Evolutionary conservation across 1,139 yeast species (phyloP).

Genomic region (Sugiyamaella xylanicola): DNA sequence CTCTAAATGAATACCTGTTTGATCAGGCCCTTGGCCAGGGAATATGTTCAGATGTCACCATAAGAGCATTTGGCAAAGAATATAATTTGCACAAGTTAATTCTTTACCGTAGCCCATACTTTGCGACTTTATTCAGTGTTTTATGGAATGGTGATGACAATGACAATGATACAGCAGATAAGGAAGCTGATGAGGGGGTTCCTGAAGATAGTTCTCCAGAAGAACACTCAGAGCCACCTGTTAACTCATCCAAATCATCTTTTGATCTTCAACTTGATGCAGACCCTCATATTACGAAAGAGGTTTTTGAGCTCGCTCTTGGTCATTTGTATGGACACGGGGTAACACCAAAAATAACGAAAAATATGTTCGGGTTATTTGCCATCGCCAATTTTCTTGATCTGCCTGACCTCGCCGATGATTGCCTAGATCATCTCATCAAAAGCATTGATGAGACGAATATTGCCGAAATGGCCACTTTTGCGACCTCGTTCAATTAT

Average conservation of each 20-base stretch:
- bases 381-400: constrained; percentile 55
- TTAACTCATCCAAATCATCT: background rate
- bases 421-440: constrained; percentile 47
- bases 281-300: constrained; percentile 16
- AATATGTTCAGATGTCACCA: constrained; percentile 49
- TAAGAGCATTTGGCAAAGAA: constrained; percentile 49
- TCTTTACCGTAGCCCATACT: constrained; percentile 52
- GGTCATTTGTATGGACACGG: constrained; percentile 13
- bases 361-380: constrained; percentile 46
- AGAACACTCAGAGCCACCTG: no score
- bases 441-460: constrained; percentile 42
- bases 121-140: constrained; percentile 48
- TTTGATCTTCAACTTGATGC: constrained; percentile 8
- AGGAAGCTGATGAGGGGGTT: constrained; percentile 45
- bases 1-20: constrained; percentile 42
- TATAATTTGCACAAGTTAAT: constrained; percentile 51
- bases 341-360: constrained; percentile 19
- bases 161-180: constrained; percentile 24
- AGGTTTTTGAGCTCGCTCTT: constrained; percentile 14
- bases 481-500: constrained; percentile 49
- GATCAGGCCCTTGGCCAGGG: constrained; percentile 49
- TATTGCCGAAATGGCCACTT: constrained; percentile 44
- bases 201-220: no score
- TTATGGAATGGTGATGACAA: constrained; percentile 43
- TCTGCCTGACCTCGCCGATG: constrained; percentile 49